Base-by-base conservation (phyloP, 2,329 filamentous ascomycete species). In the Fusarium graminum region DNA sequence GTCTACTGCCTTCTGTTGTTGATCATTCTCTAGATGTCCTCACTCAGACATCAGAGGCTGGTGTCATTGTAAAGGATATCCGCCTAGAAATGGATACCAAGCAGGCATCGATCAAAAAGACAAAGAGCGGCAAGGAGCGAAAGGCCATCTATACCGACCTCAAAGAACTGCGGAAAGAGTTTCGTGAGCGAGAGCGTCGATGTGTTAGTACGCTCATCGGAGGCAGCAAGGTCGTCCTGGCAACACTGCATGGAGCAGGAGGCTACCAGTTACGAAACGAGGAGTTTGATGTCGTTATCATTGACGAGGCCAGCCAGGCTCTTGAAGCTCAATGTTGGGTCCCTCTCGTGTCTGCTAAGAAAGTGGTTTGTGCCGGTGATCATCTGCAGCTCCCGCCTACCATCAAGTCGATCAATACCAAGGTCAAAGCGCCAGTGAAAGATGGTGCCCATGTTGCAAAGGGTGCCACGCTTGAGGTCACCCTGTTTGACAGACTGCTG, bases 281-380 rank as follows among this genome's bases (percentile, higher is more conserved):
- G 73, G 81, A 87, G 51, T 99, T 99, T 67, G 95, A 99, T 76
- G 91, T 97, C 6, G 92, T 99, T 28, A 89, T 99, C 62, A 93
- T 99, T 56, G 95, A 99, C 74, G 95, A 99, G 80, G 95, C 94
- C 6, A 96, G 92, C 75, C 95, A 99, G 77, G 95, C 95, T 3
- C 83, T 98, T 11, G 95, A 99, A 79, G 94, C 95, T 1, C 94
- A 98, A 78, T 97, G 94, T 80, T 99, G 95, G 95, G 94, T 98
- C 50, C 90, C 95, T 12, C 80, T 99, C 44, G 80, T 97, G 17
- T 85, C 87, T 39, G 92, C 92, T 0, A 87, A 83, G 68, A 98
- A 97, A 80, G 89, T 93, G 10, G 90, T 99, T 10, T 89, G 97
- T 65, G 95, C 95, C 1, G 95, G 95, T 45, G 95, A 99, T 75